Base-by-base conservation (phyloP, 148 eudicot species). In the Silene conica region DNA sequence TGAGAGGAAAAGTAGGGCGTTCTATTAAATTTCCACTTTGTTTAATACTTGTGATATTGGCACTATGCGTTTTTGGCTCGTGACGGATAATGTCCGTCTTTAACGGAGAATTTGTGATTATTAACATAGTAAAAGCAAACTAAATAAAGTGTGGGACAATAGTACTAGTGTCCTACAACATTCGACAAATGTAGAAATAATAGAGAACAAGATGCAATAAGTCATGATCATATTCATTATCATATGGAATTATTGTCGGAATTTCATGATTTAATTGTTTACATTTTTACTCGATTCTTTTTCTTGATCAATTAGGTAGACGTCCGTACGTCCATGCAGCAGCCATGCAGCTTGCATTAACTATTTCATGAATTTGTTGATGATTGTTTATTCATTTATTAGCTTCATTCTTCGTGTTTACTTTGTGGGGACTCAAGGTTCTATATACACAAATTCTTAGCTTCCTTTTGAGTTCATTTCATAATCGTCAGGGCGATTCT, bases 171-270 rank as follows among this genome's bases (percentile, higher is more conserved):
- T 16, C 72, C 72, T 69, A 52, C 43, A 67, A 67, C 26, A 45
- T 45, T 67, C n/a, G 28, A 7, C 9, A 5, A 46, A 10, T 43
- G 20, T 7, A 19, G 34, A 45, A 68, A 19, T 22, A 45, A 38
- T 45, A 46, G 48, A 20, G 19, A 19, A 20, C 19, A 63, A 14
- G 22, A 0, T 38, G 8, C 43, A 38, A 38, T 38, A 38, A 38
- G 55, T 50, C 55, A 50, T 15, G 3, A 12, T 50, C 55, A 9
- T 3, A 57, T n/a, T 73, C 10, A 45, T 20, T 43, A 59, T 26
- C 9, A 13, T 7, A 43, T 26, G 61, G 78, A 76, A 69, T 76
- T 69, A 59, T 76, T 69, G 73, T 76, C 73, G 73, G 78, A 60
- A 76, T 60, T 58, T 76, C 0, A 12, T 28, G 6, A 72, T 58